Conservation (phyloP, 169 alveolate species). For the Toxoplasma gondii region DNA sequence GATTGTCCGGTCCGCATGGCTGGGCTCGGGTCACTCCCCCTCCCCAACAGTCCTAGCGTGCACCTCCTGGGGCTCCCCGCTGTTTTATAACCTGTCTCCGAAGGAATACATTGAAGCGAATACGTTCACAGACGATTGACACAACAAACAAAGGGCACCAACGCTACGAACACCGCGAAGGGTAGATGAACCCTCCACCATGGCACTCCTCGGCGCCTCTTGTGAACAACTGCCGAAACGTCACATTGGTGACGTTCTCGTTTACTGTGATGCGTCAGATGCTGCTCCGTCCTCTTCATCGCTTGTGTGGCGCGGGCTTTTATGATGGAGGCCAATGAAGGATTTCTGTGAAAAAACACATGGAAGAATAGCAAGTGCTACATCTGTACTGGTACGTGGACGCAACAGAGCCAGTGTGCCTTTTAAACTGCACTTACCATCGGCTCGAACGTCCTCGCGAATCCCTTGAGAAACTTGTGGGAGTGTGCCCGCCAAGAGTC, state of each 20-base stretch:
- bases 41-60: not conserved
- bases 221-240: not conserved
- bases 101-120: not conserved
- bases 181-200: not conserved
- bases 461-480: slow-evolving; percentile 75
- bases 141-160: no score
- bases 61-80: not conserved
- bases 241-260: not conserved
- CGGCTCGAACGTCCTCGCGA: slow-evolving; percentile 79
- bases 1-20: not conserved
- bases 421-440: slow-evolving; percentile 60
- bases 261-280: slow-evolving; percentile 18
- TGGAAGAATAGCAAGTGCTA: not conserved
- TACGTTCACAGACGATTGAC: no score
- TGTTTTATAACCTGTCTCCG: not conserved
- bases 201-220: not conserved
- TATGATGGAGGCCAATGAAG: slow-evolving; percentile 32
- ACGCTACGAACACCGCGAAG: no score
- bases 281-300: slow-evolving; percentile 36
- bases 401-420: not conserved
- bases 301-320: slow-evolving; percentile 4
- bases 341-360: slow-evolving; percentile 7
- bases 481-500: slow-evolving; percentile 78
- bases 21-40: not conserved
- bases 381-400: not conserved